Evolutionary conservation across 257 asterid genomes (phyloP), one percentile per base, ranked within the genome.

Genomic region (Solanum sejunctum): DNA sequence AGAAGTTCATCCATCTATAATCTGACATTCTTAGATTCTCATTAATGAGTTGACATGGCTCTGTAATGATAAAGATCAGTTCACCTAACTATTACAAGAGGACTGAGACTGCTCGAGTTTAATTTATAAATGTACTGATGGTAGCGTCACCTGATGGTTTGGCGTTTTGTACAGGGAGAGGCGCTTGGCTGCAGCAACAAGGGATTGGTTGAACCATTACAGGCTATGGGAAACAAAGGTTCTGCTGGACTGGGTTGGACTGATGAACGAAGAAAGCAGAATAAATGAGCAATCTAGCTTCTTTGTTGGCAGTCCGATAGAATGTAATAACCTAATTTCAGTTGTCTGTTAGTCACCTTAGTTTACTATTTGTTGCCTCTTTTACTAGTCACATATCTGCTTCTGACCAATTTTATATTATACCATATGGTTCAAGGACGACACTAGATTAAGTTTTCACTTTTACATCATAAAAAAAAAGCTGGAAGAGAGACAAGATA

Each of bases 241-340:
- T 91, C 89, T 89, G 97, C 99, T 75, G 98, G 99, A 73, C 77
- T 96, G 88, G 98, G 99, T 70, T 96, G 97, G 97, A 87, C 87
- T 82, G 86, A 89, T 69, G 87, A 89, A 85, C 86, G 93, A 82
- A 89, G 93, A 86, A 92, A 87, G 85, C 85, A 80, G 47, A 23
- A 80, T 84, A 28, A 80, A 51, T 23, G 26, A 28, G 49, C 1
- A 10, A 26, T 52, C 3, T 77, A 26, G 12, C 10, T 51, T 10
- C 64, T 12, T 8, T 51, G 15, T 16, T 77, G 26, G 64, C 17
- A 4, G 64, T 52, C 17, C 52, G 64, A 28, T 51, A 26, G 82
- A 77, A 51, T 77, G 45, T 52, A 52, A 52, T 51, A 77, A 26
- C 15, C 47, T 51, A 52, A 16, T 41, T 52, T 77, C 63, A 77